A percentile compares a stretch with the other conserved stretches of the same genome.
Evolutionary conservation across 495 filamentous ascomycete genomes (phyloP).

Genomic region (Tricharina praecox): DNA sequence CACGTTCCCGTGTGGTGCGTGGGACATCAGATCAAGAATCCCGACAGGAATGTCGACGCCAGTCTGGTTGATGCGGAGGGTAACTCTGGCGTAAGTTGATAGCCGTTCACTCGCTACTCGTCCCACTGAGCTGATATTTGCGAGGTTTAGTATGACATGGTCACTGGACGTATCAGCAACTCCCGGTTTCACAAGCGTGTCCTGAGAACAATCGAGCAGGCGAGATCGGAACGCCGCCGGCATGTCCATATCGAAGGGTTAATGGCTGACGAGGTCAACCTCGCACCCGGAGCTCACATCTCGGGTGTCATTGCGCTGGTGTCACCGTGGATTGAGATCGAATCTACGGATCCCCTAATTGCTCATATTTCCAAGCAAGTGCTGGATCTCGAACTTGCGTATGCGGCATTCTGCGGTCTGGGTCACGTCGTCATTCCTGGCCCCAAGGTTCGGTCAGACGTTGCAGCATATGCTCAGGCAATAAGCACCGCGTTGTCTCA

Average conservation of each 20-base stretch:
- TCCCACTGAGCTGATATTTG: too few species aligned
- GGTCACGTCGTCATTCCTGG: constrained; percentile 67
- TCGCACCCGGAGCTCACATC: constrained; percentile 25
- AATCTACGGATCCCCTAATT: constrained; percentile 20
- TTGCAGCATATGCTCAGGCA: constrained; percentile 64
- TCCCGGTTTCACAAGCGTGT: constrained; percentile 64
- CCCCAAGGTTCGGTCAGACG: constrained; percentile 33
- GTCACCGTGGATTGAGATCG: constrained; percentile 26
- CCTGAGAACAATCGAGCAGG: constrained; percentile 17
- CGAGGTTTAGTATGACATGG: constrained; percentile 63
- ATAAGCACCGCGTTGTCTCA: constrained; percentile 61
- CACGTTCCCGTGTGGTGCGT: constrained; percentile 23
- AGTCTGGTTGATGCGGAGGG: constrained; percentile 16
- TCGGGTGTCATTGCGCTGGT: constrained; percentile 21
- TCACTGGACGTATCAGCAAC: constrained; percentile 79
- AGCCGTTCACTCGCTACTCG: too few species aligned
- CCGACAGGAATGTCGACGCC: constrained; percentile 13
- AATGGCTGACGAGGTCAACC: constrained; percentile 21
- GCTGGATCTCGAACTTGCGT: constrained; percentile 74
- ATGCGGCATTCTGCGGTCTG: constrained; percentile 85
- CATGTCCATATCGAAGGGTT: constrained; percentile 30
- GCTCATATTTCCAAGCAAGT: constrained; percentile 34
- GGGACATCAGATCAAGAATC: constrained; percentile 21
- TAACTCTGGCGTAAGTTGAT: constrained; percentile 20
- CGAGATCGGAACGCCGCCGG: constrained; percentile 43